These are phyloP conservation scores for Entoloma clypeatum DNA, from an alignment of 1,284 basidiomycete species.

Conservation along the genomic window DNA sequence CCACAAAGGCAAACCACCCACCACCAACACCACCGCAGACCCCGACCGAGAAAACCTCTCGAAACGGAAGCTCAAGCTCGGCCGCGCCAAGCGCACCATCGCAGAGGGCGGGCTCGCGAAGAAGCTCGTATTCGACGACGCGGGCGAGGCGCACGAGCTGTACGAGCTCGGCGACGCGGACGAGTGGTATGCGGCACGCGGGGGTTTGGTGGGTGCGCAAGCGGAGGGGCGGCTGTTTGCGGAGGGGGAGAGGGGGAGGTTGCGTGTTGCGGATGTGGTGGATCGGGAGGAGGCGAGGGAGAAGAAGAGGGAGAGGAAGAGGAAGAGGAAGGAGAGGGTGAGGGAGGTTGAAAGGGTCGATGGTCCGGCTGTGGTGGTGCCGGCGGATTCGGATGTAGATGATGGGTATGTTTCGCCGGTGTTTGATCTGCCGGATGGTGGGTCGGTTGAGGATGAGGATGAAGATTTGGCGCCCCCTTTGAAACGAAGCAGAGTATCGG, in stretches of 20 bases:
- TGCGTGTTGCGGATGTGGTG: slow-evolving; percentile 66
- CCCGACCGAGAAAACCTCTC: slow-evolving; percentile 38
- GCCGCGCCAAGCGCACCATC: slow-evolving; percentile 74
- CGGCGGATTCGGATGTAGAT: slow-evolving; percentile 38
- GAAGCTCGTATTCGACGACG: slow-evolving; percentile 84
- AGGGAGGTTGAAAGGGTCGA: slow-evolving; percentile 19
- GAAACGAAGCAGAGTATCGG: slow-evolving; percentile 33
- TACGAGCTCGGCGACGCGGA: slow-evolving; percentile 79
- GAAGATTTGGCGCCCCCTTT: slow-evolving; percentile 35
- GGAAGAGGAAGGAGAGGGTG: slow-evolving; percentile 80
- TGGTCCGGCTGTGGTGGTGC: slow-evolving; percentile 32
- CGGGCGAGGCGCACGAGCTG: slow-evolving; percentile 73
- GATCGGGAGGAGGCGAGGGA: slow-evolving; percentile 85
- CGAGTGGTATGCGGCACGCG: slow-evolving; percentile 58
- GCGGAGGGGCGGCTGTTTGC: slow-evolving; percentile 70
- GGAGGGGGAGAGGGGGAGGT: slow-evolving; percentile 65
- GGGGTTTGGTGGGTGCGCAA: slow-evolving; percentile 57
- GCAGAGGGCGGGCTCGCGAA: slow-evolving; percentile 60
- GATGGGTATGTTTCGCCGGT: slow-evolving; percentile 74
- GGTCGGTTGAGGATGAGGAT: slow-evolving; percentile 45
- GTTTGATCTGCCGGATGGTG: slow-evolving; percentile 51
- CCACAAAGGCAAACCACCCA: too few relatives aligned
- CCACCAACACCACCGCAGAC: slow-evolving; percentile 40
- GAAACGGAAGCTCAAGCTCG: slow-evolving; percentile 60
- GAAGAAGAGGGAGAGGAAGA: slow-evolving; percentile 83